A percentile compares a stretch with the other conserved stretches of the same genome.
Conservation (phyloP, 2,329 filamentous ascomycete species). For the Botrytis deweyae region DNA sequence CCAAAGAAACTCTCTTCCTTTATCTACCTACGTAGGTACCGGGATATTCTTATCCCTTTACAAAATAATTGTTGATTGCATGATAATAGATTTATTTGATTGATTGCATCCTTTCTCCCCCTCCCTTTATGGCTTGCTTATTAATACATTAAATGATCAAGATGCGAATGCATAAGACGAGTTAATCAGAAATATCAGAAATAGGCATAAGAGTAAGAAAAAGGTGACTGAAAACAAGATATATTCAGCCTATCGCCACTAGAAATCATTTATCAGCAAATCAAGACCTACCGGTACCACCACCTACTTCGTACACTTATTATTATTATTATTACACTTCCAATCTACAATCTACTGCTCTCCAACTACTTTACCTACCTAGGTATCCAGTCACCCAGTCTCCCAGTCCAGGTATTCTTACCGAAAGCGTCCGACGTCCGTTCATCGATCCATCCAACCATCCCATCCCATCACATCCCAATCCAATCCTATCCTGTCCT, state of each 20-base stretch:
- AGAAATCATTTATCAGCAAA: neutral
- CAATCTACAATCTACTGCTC: neutral
- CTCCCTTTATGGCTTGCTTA: neutral
- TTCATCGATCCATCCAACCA: neutral
- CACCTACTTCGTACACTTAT: too few relatives aligned
- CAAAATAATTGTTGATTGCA: neutral
- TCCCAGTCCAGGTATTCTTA: neutral
- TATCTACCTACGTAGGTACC: neutral
- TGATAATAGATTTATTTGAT: neutral
- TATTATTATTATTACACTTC: too few relatives aligned
- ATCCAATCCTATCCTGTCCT: neutral
- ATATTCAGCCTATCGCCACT: neutral
- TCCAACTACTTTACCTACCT: too few relatives aligned
- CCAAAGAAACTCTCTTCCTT: neutral
- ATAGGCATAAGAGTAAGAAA: neutral
- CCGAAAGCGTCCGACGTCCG: neutral
- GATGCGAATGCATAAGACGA: neutral
- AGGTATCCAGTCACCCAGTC: neutral
- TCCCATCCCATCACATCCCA: neutral
- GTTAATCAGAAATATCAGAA: neutral
- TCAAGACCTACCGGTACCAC: neutral
- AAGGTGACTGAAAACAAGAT: conserved; percentile 1
- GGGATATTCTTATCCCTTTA: neutral
- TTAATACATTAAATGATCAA: neutral
- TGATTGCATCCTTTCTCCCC: neutral